A percentile compares a stretch with the other conserved stretches of the same genome.
Conservation (phyloP, 495 filamentous ascomycete species). For the Talaromyces nanjingensis region DNA sequence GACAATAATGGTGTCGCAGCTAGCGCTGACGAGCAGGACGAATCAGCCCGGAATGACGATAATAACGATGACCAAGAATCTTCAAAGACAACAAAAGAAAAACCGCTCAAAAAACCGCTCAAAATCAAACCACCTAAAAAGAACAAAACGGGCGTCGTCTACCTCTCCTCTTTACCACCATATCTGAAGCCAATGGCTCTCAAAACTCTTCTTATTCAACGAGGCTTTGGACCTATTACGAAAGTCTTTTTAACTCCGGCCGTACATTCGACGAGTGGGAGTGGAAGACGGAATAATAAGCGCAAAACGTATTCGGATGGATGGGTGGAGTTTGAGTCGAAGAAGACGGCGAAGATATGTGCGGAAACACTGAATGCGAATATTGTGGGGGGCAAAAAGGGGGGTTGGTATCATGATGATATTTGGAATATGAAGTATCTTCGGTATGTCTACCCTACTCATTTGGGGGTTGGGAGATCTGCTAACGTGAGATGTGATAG, state of each 20-base stretch:
- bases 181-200: slow-evolving; percentile 89
- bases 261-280: slow-evolving; percentile 51
- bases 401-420: slow-evolving; percentile 86
- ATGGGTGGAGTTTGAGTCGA: slow-evolving; percentile 82
- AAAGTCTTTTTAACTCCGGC: slow-evolving; percentile 86
- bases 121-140: slow-evolving; percentile 22
- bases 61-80: slow-evolving; percentile 10
- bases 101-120: slow-evolving; percentile 17
- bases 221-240: slow-evolving; percentile 62
- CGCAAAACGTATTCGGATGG: slow-evolving; percentile 83
- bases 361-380: slow-evolving; percentile 81
- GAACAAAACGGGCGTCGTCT: slow-evolving; percentile 67
- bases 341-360: slow-evolving; percentile 72
- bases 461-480: background rate
- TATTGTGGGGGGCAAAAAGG: slow-evolving; percentile 81
- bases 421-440: slow-evolving; percentile 85
- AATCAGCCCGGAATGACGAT: slow-evolving; percentile 12
- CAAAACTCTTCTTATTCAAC: slow-evolving; percentile 65
- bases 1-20: slow-evolving; percentile 11
- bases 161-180: slow-evolving; percentile 84
- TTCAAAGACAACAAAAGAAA: slow-evolving; percentile 8
- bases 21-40: slow-evolving; percentile 18
- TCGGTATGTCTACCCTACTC: slow-evolving; percentile 15
- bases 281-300: slow-evolving; percentile 65
- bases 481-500: background rate